phyloP scores from a whole-genome alignment of 345 rosid species.

The Eucalyptus cloeziana region DNA sequence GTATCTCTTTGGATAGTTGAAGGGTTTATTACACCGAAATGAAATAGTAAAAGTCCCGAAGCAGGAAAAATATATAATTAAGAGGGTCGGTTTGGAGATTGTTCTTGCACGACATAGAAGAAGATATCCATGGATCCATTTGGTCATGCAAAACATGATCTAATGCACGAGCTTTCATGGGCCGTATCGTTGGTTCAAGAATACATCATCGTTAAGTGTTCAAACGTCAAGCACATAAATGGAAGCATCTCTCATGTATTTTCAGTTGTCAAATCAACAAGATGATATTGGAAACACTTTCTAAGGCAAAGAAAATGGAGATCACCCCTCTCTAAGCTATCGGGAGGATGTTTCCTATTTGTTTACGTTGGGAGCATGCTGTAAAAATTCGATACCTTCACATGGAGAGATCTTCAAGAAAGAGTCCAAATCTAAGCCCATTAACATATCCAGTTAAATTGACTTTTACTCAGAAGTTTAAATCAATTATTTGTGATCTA shows the following conservation, averaged over 20 bases:
- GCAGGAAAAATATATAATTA: not conserved
- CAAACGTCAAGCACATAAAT: not conserved
- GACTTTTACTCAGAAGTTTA: not conserved
- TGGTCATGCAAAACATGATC: not conserved
- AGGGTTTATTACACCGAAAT: not conserved
- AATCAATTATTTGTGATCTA: not conserved
- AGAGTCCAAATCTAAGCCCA: not conserved
- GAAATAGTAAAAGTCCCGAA: not conserved
- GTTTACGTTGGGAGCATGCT: fast-evolving
- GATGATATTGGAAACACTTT: not conserved
- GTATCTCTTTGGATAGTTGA: not conserved
- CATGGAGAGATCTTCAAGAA: not conserved
- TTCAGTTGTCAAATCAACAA: not conserved
- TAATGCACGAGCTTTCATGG: not conserved
- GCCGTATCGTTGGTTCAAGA: not conserved
- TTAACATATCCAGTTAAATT: fast-evolving
- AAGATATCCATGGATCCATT: not conserved
- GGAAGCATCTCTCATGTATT: not conserved
- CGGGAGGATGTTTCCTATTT: not conserved
- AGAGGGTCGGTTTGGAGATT: not conserved
- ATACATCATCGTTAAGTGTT: not conserved
- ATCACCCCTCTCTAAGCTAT: not conserved
- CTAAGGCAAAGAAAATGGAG: not conserved
- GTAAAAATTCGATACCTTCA: fast-evolving
- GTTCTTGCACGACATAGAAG: not conserved